phyloP scores from a whole-genome alignment of 352 stramenopile species.

The Pilasporangium apinafurcum region DNA sequence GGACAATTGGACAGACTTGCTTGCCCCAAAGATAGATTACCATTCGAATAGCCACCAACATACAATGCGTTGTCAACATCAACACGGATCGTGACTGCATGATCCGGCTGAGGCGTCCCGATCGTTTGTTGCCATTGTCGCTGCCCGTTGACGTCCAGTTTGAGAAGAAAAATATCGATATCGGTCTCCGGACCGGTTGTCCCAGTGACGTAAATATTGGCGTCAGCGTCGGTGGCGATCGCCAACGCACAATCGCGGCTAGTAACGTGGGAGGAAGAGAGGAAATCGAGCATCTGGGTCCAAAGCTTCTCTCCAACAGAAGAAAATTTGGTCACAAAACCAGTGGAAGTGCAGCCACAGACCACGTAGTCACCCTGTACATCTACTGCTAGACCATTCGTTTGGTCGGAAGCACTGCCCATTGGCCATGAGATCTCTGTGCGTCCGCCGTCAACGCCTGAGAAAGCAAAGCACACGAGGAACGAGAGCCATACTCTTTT shows the following conservation, averaged over 20 bases:
- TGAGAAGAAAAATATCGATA: slow-evolving; percentile 3
- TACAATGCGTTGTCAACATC: background rate
- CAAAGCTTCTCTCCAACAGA: no score
- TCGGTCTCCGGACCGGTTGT: background rate
- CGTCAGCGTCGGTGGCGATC: background rate
- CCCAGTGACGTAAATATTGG: background rate
- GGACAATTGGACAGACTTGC: background rate
- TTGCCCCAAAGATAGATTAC: background rate
- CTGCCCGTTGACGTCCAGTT: background rate
- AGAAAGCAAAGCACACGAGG: no score
- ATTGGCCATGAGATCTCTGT: no score
- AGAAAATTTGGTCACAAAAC: no score
- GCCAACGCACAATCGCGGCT: background rate
- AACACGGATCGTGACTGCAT: background rate
- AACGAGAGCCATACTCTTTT: no score
- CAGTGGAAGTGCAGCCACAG: no score
- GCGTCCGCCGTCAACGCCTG: no score
- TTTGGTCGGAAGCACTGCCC: no score
- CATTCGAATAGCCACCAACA: slow-evolving; percentile 2
- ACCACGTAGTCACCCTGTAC: no score
- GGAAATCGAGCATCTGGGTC: no score
- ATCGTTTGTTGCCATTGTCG: slow-evolving; percentile 3
- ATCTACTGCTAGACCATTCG: no score
- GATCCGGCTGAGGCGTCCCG: background rate
- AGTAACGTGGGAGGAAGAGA: background rate